A percentile compares a stretch with the other conserved stretches of the same genome.
Conservation (phyloP, 371 early-diverging fungal species). For the Mortierella sp. region DNA sequence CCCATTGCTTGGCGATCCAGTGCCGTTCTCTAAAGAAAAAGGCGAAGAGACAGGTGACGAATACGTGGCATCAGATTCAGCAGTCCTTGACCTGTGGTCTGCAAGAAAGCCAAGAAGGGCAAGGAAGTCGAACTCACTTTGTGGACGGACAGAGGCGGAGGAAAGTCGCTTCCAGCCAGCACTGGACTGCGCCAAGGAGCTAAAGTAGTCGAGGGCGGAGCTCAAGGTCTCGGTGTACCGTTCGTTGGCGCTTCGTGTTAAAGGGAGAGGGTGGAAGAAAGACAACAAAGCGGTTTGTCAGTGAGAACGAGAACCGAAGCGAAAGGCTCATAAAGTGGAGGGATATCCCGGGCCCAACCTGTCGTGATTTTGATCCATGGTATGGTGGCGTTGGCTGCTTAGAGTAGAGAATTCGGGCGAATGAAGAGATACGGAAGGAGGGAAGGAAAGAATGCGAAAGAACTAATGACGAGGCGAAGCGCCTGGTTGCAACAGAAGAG, state of each 20-base stretch:
- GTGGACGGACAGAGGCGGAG: conserved; percentile 39
- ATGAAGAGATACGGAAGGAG: no score
- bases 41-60: neutral
- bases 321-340: neutral
- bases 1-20: conserved; percentile 21
- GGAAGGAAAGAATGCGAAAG: no score
- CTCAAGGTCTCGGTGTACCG: conserved; percentile 51
- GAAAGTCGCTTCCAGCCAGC: conserved; percentile 53
- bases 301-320: neutral
- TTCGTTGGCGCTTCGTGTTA: conserved; percentile 35
- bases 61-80: neutral
- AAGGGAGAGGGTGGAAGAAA: neutral
- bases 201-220: conserved; percentile 48
- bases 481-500: no score
- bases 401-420: no score
- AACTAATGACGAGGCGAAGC: no score
- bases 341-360: conserved; percentile 16
- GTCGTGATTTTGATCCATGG: conserved; percentile 51
- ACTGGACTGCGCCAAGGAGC: conserved; percentile 49
- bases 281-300: neutral
- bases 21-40: conserved; percentile 1
- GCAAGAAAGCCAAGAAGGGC: neutral
- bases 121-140: conserved; percentile 15
- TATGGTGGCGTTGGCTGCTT: no score
- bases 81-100: no score